Conservation (phyloP, 2,329 filamentous ascomycete species). For the Aurifilum marmelostoma region DNA sequence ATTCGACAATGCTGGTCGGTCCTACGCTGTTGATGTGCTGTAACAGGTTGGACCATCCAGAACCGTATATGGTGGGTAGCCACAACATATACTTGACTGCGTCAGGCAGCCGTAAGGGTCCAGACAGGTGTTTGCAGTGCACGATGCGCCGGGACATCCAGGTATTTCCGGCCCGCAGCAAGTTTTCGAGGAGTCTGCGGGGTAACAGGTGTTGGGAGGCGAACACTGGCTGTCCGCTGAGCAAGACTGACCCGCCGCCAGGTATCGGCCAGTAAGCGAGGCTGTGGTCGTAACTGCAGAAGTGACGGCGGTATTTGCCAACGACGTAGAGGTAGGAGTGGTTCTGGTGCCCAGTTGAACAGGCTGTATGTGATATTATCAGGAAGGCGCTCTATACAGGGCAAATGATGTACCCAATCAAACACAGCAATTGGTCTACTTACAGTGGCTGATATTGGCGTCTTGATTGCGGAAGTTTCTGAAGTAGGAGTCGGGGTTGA, state of each 20-base stretch:
- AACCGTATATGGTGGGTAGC: not conserved
- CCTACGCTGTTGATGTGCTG: not conserved
- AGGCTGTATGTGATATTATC: not conserved
- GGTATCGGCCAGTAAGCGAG: not conserved
- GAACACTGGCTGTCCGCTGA: not conserved
- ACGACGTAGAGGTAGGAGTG: not conserved
- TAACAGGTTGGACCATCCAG: not conserved
- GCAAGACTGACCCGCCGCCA: not conserved
- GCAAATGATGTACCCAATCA: not conserved
- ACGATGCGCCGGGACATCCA: not conserved
- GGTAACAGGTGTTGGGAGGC: not conserved
- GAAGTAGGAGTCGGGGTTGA: not conserved
- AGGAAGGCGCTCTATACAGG: not conserved
- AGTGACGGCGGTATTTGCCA: not conserved
- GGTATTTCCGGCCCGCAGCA: not conserved
- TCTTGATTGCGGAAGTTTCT: not conserved
- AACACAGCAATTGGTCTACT: not conserved
- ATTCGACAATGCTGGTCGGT: not conserved
- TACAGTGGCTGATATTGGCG: not conserved
- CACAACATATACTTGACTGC: not conserved
- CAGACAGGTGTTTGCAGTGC: not conserved
- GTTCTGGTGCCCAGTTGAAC: not conserved
- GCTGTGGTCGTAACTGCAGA: not conserved
- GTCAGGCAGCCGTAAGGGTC: not conserved
- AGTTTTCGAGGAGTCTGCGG: not conserved